Conservation (phyloP, 2,329 filamentous ascomycete genomes). For the Aspergillus sp. region DNA sequence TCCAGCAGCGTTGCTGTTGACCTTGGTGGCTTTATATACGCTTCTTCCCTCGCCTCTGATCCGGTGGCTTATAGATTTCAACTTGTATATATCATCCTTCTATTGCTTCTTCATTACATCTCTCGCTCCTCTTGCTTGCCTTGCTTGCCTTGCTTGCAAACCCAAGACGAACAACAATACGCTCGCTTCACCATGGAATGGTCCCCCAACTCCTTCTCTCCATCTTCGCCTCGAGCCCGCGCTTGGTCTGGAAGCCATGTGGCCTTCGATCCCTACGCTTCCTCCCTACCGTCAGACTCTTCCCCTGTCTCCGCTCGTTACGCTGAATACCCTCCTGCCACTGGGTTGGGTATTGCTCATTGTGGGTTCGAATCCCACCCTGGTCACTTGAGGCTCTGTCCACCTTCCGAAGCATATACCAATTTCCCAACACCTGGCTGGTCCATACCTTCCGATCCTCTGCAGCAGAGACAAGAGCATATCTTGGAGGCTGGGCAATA, state of each 20-base stretch:
- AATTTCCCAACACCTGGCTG: slow-evolving; percentile 15
- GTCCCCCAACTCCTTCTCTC: not conserved
- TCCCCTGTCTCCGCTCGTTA: not conserved
- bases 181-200: not conserved
- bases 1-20: slow-evolving; percentile 19
- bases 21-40: slow-evolving; percentile 20
- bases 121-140: not conserved
- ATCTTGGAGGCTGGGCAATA: slow-evolving; percentile 17
- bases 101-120: slow-evolving; percentile 1
- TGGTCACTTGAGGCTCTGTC: slow-evolving; percentile 14
- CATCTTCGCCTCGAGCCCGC: not conserved
- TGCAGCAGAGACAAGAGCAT: slow-evolving; percentile 13
- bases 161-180: not conserved
- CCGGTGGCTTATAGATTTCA: not conserved
- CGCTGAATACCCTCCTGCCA: not conserved
- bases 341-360: slow-evolving; percentile 27
- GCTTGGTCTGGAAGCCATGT: slow-evolving; percentile 4
- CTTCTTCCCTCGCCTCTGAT: slow-evolving; percentile 5
- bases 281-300: slow-evolving; percentile 9
- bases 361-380: slow-evolving; percentile 17
- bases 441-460: slow-evolving; percentile 12
- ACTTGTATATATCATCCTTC: slow-evolving; percentile 8
- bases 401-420: slow-evolving; percentile 12
- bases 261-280: slow-evolving; percentile 19
- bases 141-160: not conserved